A percentile compares a stretch with the other conserved stretches of the same genome.
Conservation (phyloP, 768 basidiomycete species). For the Rossbeevera mucosa region DNA sequence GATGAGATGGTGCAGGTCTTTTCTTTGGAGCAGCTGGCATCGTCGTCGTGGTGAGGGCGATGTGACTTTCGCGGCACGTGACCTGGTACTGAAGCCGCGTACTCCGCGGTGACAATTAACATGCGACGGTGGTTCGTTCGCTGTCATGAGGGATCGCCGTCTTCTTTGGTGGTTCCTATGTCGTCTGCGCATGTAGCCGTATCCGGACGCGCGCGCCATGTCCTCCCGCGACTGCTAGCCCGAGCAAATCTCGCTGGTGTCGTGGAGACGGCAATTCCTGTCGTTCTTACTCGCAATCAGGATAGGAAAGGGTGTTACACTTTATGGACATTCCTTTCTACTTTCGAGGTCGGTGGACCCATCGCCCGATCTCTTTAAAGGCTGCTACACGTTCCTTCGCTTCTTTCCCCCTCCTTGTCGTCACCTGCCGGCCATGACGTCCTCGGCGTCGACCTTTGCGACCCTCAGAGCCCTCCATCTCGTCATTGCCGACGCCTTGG, state of each 20-base stretch:
- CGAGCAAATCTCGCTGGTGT: not conserved
- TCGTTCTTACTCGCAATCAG: constrained; percentile 8
- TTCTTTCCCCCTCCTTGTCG: constrained; percentile 5
- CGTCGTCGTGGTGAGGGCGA: not conserved
- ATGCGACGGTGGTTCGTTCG: constrained; percentile 1
- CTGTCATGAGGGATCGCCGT: constrained; percentile 22
- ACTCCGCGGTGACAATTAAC: too few relatives aligned
- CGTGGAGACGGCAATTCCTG: not conserved
- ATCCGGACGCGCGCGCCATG: constrained; percentile 1
- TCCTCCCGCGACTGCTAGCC: too few relatives aligned
- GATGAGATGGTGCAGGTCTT: constrained; percentile 44
- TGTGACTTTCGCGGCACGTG: constrained; percentile 18
- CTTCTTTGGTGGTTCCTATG: constrained; percentile 20
- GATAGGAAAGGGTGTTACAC: constrained; percentile 16
- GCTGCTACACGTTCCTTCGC: constrained; percentile 5
- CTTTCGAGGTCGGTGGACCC: constrained; percentile 6
- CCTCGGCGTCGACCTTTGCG: constrained; percentile 53
- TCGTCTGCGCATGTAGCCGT: constrained; percentile 3
- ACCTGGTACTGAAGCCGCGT: too few relatives aligned
- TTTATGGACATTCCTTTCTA: constrained; percentile 12
- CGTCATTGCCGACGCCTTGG: constrained; percentile 63
- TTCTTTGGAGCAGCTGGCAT: constrained; percentile 49
- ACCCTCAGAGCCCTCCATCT: constrained; percentile 58
- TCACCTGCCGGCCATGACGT: constrained; percentile 19
- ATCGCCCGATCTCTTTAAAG: constrained; percentile 15